phyloP scores from a whole-genome alignment of 768 basidiomycete species.

The Symmetrospora coprosmae region DNA sequence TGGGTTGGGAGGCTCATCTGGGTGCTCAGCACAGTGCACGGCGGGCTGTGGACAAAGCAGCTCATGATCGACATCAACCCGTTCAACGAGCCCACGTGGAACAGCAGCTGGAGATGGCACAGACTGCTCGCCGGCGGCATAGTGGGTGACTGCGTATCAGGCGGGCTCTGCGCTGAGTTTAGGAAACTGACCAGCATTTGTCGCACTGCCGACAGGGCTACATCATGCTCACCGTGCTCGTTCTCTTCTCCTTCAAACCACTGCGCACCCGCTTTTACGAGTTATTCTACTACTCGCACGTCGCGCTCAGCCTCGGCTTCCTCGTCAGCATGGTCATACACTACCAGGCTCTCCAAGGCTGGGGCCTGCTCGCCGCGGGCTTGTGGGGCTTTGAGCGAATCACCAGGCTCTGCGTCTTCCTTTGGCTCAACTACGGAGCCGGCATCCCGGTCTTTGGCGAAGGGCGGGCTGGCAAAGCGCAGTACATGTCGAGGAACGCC shows the following conservation, averaged over 20 bases:
- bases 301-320: constrained; percentile 51
- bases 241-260: constrained; percentile 44
- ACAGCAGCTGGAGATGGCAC: constrained; percentile 48
- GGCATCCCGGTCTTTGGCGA: constrained; percentile 22
- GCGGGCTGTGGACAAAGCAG: constrained; percentile 56
- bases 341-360: constrained; percentile 37
- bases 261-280: constrained; percentile 49
- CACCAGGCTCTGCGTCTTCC: constrained; percentile 47
- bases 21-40: constrained; percentile 50
- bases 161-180: too few species aligned
- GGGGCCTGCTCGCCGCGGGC: constrained; percentile 41
- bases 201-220: constrained; percentile 50
- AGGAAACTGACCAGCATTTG: too few species aligned
- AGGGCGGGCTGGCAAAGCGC: constrained; percentile 7
- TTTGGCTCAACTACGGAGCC: constrained; percentile 48
- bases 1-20: constrained; percentile 60
- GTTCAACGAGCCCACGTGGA: constrained; percentile 35
- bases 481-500: constrained; percentile 6
- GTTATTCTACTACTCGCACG: constrained; percentile 52
- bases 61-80: constrained; percentile 44
- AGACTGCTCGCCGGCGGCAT: constrained; percentile 53
- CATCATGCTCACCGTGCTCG: constrained; percentile 45
- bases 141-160: constrained; percentile 33
- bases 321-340: constrained; percentile 53
- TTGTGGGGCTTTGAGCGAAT: constrained; percentile 54